Evolutionary conservation across 2,329 filamentous ascomycete species (phyloP).

Genomic region (Ceratocystis cacaofunesta): DNA sequence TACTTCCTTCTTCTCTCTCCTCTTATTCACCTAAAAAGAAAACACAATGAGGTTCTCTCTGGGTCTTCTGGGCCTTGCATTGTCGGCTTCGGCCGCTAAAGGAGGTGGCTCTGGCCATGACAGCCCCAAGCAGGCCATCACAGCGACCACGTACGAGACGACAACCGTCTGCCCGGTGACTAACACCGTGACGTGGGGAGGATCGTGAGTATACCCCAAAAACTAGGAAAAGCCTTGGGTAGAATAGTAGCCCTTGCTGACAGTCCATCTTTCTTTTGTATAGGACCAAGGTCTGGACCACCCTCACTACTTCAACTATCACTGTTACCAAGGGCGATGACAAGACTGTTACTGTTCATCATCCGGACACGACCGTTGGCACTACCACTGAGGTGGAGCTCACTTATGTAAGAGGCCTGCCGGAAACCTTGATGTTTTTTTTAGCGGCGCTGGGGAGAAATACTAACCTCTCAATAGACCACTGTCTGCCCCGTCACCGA

Average conservation of each 20-base stretch:
- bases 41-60: constrained; percentile 3
- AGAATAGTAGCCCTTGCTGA: background rate
- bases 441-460: background rate
- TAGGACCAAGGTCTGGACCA: constrained; percentile 9
- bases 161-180: constrained; percentile 18
- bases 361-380: constrained; percentile 4
- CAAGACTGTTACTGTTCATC: constrained; percentile 8
- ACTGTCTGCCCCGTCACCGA: constrained; percentile 15
- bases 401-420: constrained; percentile 7
- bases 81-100: constrained; percentile 1
- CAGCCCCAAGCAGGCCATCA: background rate
- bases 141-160: constrained; percentile 1
- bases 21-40: background rate
- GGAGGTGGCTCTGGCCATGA: background rate
- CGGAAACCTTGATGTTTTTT: background rate
- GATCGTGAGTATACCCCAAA: constrained; percentile 7
- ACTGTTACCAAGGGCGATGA: constrained; percentile 9
- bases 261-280: background rate
- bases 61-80: constrained; percentile 3
- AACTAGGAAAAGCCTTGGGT: background rate
- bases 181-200: constrained; percentile 21
- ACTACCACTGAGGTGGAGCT: constrained; percentile 13
- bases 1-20: background rate
- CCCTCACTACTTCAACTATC: constrained; percentile 9
- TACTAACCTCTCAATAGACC: constrained; percentile 9